Evolutionary conservation across 495 filamentous ascomycete genomes (phyloP).

Genomic region (Aspergillus haitiensis): DNA sequence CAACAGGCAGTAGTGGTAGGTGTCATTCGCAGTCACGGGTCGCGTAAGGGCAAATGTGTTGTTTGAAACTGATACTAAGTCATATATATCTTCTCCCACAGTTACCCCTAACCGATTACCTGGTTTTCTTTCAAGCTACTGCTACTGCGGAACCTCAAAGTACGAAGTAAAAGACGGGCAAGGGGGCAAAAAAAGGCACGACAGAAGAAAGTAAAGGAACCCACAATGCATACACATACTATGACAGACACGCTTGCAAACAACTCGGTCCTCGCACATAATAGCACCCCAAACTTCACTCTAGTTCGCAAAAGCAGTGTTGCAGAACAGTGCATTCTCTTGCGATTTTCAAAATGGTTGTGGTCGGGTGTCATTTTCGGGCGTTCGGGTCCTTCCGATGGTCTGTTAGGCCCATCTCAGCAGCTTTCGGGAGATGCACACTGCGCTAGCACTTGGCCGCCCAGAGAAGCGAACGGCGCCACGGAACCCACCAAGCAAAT

Average conservation of each 20-base stretch:
- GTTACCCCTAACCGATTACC: too few relatives aligned
- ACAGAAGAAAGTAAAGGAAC: not conserved
- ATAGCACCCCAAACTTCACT: slow-evolving; percentile 6
- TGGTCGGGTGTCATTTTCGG: slow-evolving; percentile 18
- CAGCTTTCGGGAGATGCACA: not conserved
- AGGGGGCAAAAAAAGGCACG: too few relatives aligned
- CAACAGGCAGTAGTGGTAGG: not conserved
- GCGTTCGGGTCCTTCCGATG: slow-evolving; percentile 5
- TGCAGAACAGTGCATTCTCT: slow-evolving; percentile 3
- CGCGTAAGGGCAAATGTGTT: too few relatives aligned
- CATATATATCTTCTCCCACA: too few relatives aligned
- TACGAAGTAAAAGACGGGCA: too few relatives aligned
- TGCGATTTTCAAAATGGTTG: slow-evolving; percentile 25
- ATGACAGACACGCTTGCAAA: slow-evolving; percentile 3
- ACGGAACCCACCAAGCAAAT: not conserved
- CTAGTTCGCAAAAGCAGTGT: slow-evolving; percentile 5
- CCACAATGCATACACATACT: not conserved
- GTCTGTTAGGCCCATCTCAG: slow-evolving; percentile 4
- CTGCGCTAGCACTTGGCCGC: not conserved
- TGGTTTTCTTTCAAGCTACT: too few relatives aligned
- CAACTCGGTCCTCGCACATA: not conserved
- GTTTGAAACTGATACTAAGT: too few relatives aligned
- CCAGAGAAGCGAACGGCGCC: not conserved
- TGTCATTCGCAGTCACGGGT: too few relatives aligned
- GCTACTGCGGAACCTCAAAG: too few relatives aligned